These are phyloP conservation scores for Talaromyces sp. DNA, from an alignment of 2,329 filamentous ascomycete species.

Conservation along the genomic window DNA sequence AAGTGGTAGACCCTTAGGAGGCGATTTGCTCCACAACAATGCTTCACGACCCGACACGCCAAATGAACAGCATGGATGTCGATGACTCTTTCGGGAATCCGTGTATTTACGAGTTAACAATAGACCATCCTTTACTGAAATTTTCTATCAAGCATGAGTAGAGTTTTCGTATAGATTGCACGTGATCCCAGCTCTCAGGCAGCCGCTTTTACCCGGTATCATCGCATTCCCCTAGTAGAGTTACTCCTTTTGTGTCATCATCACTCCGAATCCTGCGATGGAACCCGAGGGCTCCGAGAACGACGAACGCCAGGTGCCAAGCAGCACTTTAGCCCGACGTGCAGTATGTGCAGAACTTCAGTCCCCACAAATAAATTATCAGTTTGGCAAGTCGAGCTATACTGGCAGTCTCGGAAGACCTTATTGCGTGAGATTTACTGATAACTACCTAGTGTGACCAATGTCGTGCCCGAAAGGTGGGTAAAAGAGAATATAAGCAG, in stretches of 20 bases:
- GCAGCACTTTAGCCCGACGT: slow-evolving; percentile 24
- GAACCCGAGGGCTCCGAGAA: slow-evolving; percentile 34
- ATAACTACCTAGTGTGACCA: slow-evolving; percentile 34
- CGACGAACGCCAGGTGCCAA: slow-evolving; percentile 23
- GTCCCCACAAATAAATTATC: background rate
- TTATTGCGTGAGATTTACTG: background rate
- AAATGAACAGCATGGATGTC: slow-evolving; percentile 15
- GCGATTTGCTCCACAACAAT: slow-evolving; percentile 2
- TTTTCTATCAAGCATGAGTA: too few relatives aligned
- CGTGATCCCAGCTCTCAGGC: slow-evolving; percentile 4
- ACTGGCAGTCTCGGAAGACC: background rate
- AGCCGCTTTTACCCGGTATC: slow-evolving; percentile 1
- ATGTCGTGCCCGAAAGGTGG: slow-evolving; percentile 38
- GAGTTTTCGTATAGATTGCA: background rate
- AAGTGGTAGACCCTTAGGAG: slow-evolving; percentile 3
- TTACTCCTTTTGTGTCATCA: background rate
- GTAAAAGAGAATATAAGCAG: background rate
- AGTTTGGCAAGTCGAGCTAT: background rate
- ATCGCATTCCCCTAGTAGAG: background rate
- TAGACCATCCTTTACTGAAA: background rate
- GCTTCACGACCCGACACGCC: slow-evolving; percentile 10
- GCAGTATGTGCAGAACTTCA: slow-evolving; percentile 32
- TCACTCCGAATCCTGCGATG: slow-evolving; percentile 21
- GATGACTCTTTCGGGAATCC: background rate
- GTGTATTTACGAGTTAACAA: background rate